Percentiles rank a stretch among this genome's conserved stretches.
phyloP scores from a whole-genome alignment of 2,329 filamentous ascomycete species.

The Colletotrichum sidae region DNA sequence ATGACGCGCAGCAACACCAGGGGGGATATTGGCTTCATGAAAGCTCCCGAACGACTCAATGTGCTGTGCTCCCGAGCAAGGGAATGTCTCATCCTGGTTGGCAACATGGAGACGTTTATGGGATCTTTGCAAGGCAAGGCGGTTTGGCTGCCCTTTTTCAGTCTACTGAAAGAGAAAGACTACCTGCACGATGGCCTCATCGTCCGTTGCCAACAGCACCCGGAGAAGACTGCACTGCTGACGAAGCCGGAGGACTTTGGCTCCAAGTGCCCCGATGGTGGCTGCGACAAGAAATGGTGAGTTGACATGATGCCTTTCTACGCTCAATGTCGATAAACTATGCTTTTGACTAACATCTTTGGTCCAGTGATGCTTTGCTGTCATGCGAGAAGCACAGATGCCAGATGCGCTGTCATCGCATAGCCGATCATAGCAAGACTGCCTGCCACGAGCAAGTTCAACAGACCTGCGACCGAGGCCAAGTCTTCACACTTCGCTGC shows the following conservation, averaged over 20 bases:
- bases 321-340: too few relatives aligned
- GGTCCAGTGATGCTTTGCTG: constrained; percentile 4
- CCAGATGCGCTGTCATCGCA: constrained; percentile 69
- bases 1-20: constrained; percentile 73
- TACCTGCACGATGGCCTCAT: constrained; percentile 71
- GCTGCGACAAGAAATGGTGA: constrained; percentile 73
- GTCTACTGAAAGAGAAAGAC: constrained; percentile 61
- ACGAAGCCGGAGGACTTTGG: constrained; percentile 68
- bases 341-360: too few relatives aligned
- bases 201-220: constrained; percentile 70
- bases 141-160: constrained; percentile 69
- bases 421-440: constrained; percentile 66
- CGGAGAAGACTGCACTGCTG: constrained; percentile 59
- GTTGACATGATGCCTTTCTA: constrained; percentile 38
- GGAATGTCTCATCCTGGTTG: constrained; percentile 74
- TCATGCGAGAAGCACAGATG: constrained; percentile 71
- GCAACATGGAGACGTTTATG: constrained; percentile 76
- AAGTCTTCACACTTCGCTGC: constrained; percentile 62
- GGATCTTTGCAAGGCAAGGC: constrained; percentile 66
- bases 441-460: constrained; percentile 50
- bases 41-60: constrained; percentile 73
- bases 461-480: constrained; percentile 62
- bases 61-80: constrained; percentile 77
- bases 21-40: constrained; percentile 79
- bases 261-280: constrained; percentile 73